Evolutionary conservation across 1,284 basidiomycete genomes (phyloP).

Genomic region (Tilletia walkeri): DNA sequence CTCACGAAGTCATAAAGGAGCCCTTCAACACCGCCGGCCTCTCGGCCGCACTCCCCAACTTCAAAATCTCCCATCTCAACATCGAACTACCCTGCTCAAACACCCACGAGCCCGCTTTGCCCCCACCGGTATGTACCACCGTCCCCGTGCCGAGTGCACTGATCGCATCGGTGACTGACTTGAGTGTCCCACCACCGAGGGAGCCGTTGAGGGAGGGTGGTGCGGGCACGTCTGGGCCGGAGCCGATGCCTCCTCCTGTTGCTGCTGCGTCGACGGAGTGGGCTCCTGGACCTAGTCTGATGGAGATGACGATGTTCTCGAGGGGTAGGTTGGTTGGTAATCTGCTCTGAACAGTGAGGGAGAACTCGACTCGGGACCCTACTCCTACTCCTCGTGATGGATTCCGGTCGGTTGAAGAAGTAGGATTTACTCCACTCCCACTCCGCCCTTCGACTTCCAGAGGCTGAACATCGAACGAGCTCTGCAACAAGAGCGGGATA

Average conservation of each 20-base stretch:
- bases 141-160: constrained; percentile 13
- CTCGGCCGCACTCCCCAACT: background rate
- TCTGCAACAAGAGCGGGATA: background rate
- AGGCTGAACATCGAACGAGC: constrained; percentile 1
- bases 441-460: background rate
- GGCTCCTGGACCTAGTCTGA: constrained; percentile 36
- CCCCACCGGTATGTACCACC: constrained; percentile 22
- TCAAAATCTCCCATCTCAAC: constrained; percentile 10
- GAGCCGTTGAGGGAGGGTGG: background rate
- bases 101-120: constrained; percentile 10
- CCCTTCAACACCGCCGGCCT: constrained; percentile 31
- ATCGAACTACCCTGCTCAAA: background rate
- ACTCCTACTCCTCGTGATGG: background rate
- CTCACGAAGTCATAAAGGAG: constrained; percentile 25
- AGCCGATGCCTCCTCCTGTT: constrained; percentile 24
- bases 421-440: background rate
- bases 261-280: constrained; percentile 38
- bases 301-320: constrained; percentile 38
- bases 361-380: constrained; percentile 17
- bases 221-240: background rate
- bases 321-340: constrained; percentile 23
- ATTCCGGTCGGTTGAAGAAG: no score
- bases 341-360: constrained; percentile 21
- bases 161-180: constrained; percentile 7
- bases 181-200: background rate